phyloP scores from a whole-genome alignment of 441 rosid species.

The Theobroma grandiflorum region DNA sequence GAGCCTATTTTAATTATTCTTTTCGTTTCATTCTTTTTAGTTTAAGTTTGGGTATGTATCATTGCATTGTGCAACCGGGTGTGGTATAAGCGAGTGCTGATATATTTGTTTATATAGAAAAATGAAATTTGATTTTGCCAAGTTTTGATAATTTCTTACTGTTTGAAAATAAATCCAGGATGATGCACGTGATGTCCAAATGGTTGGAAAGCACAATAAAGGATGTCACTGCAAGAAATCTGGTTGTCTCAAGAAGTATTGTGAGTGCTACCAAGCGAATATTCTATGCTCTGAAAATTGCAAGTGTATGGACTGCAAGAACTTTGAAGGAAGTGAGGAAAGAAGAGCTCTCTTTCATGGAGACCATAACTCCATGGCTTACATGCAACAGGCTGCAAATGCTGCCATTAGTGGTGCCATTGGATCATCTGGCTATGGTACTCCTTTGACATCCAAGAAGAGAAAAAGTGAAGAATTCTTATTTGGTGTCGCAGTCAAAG shows the following conservation, averaged over 20 bases:
- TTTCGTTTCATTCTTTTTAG: background rate
- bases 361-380: conserved; percentile 66
- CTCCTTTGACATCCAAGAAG: conserved; percentile 54
- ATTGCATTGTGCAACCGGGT: background rate
- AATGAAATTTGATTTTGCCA: background rate
- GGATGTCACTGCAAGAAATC: conserved; percentile 97
- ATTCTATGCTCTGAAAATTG: conserved; percentile 94
- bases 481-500: conserved; percentile 41
- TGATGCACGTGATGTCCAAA: conserved; percentile 60
- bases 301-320: conserved; percentile 94
- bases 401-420: conserved; percentile 89
- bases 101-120: background rate
- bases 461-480: conserved; percentile 60
- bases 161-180: conserved; percentile 55
- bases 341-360: conserved; percentile 73
- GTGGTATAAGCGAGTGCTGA: too few relatives aligned
- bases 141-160: background rate
- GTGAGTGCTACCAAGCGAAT: conserved; percentile 95
- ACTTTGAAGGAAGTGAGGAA: conserved; percentile 93
- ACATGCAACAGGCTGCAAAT: conserved; percentile 89
- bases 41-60: conserved; percentile 1
- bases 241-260: conserved; percentile 96
- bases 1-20: background rate
- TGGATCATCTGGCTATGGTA: conserved; percentile 73
- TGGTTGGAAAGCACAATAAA: conserved; percentile 84